Evolutionary conservation across 371 early-diverging fungal species (phyloP).

Genomic region (Rhizomucor pusillus): DNA sequence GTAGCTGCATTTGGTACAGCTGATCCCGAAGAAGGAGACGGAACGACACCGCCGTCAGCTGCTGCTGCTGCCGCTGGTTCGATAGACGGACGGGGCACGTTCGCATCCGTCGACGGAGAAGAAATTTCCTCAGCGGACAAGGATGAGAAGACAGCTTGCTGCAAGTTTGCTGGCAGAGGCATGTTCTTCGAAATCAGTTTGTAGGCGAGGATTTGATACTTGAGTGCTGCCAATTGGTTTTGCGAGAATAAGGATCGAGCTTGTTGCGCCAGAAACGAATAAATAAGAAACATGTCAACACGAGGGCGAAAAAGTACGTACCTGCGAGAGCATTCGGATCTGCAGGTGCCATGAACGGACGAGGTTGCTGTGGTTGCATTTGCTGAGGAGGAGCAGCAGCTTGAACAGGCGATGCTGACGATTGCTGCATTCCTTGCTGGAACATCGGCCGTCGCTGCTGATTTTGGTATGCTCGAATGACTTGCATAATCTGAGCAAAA

Average conservation of each 20-base stretch:
- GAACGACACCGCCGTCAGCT: not conserved
- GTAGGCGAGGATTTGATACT: slow-evolving; percentile 69
- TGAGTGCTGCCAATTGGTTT: slow-evolving; percentile 63
- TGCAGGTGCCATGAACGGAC: slow-evolving; percentile 1
- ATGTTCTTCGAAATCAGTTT: slow-evolving; percentile 75
- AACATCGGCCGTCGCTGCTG: not conserved
- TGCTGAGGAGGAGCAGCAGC: slow-evolving; percentile 6
- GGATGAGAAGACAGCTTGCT: slow-evolving; percentile 55
- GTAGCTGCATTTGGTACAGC: not conserved
- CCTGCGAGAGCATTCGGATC: not conserved
- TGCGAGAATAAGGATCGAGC: slow-evolving; percentile 37
- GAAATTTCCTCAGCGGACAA: not conserved
- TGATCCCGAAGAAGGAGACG: not conserved
- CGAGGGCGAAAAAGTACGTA: not conserved
- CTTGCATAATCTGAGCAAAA: slow-evolving; percentile 57
- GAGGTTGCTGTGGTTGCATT: slow-evolving; percentile 5
- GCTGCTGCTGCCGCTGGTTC: too few relatives aligned
- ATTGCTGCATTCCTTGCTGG: slow-evolving; percentile 22
- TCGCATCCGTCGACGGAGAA: not conserved
- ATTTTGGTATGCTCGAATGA: slow-evolving; percentile 23
- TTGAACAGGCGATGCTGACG: slow-evolving; percentile 10
- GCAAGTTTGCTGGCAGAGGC: slow-evolving; percentile 68
- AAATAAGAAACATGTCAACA: not conserved
- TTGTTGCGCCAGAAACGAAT: not conserved
- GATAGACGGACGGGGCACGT: not conserved